These are phyloP conservation scores for Coccomyxa sp. DNA, from an alignment of 139 green algal genomes.

Conservation along the genomic window DNA sequence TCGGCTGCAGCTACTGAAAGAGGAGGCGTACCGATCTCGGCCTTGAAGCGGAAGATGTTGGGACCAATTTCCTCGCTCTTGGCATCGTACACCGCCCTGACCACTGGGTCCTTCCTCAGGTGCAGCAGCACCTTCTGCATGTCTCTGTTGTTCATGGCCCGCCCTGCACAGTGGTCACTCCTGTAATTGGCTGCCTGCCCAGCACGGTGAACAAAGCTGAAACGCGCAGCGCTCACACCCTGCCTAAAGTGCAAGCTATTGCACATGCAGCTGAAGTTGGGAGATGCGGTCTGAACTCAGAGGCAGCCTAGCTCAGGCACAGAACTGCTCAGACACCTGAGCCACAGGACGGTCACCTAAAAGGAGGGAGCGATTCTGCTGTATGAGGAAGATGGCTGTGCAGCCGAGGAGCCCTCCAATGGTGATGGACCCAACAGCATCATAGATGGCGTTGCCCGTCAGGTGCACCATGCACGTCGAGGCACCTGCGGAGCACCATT, in stretches of 20 bases:
- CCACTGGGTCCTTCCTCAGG: conserved; percentile 33
- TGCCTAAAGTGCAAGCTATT: too few species aligned
- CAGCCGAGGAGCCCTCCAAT: conserved; percentile 77
- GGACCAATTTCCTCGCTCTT: conserved; percentile 88
- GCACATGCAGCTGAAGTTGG: too few species aligned
- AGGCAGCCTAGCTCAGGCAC: too few species aligned
- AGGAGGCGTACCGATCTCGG: conserved; percentile 59
- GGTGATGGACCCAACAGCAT: conserved; percentile 78
- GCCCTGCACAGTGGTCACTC: conserved; percentile 20
- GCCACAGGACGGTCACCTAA: conserved; percentile 54
- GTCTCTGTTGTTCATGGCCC: conserved; percentile 54
- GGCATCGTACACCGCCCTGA: conserved; percentile 63
- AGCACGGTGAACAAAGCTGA: too few species aligned
- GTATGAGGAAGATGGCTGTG: conserved; percentile 83
- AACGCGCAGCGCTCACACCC: too few species aligned
- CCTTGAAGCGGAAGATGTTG: conserved; percentile 76
- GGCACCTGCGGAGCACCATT: conserved; percentile 6
- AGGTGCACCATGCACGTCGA: conserved; percentile 18
- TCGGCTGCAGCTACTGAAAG: too few species aligned
- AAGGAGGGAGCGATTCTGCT: conserved; percentile 78
- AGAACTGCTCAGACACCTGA: too few species aligned
- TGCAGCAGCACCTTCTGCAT: conserved; percentile 38
- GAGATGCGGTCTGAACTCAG: too few species aligned
- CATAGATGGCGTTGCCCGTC: conserved; percentile 72
- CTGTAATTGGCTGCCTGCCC: too few species aligned